These are phyloP conservation scores for Syzygium jambos DNA, from an alignment of 345 rosid genomes.

Conservation along the genomic window DNA sequence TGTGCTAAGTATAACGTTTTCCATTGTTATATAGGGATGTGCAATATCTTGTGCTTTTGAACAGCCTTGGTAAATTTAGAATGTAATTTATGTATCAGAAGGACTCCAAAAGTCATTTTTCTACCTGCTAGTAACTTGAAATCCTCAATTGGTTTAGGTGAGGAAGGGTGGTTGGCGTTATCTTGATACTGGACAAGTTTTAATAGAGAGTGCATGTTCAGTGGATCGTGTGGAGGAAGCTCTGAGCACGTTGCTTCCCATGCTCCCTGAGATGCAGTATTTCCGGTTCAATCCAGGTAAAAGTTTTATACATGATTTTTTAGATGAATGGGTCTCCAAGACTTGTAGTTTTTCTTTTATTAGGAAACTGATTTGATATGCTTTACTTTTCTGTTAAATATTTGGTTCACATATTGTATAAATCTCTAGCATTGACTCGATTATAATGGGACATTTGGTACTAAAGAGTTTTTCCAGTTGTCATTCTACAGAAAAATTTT, in stretches of 20 bases:
- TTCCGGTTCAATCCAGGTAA: constrained; percentile 92
- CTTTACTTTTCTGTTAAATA: neutral
- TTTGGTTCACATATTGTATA: neutral
- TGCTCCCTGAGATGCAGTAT: constrained; percentile 91
- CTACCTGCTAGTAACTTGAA: neutral
- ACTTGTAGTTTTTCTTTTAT: neutral
- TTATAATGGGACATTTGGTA: neutral
- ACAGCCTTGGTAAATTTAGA: neutral
- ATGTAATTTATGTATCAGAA: neutral
- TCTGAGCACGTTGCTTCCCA: constrained; percentile 81
- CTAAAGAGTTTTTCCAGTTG: neutral
- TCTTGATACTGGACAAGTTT: constrained; percentile 94
- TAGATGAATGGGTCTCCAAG: neutral
- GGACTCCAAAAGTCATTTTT: neutral
- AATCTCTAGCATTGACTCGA: neutral
- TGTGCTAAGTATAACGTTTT: neutral
- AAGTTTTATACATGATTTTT: neutral
- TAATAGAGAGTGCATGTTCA: constrained; percentile 98
- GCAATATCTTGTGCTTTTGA: neutral
- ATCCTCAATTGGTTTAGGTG: constrained; percentile 28
- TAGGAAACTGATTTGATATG: neutral
- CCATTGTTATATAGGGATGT: neutral
- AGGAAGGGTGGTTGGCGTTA: constrained; percentile 99
- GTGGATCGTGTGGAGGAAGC: constrained; percentile 99
- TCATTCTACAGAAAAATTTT: neutral